Conservation (phyloP, 2,329 filamentous ascomycete genomes). For the Thielaviopsis populi region DNA sequence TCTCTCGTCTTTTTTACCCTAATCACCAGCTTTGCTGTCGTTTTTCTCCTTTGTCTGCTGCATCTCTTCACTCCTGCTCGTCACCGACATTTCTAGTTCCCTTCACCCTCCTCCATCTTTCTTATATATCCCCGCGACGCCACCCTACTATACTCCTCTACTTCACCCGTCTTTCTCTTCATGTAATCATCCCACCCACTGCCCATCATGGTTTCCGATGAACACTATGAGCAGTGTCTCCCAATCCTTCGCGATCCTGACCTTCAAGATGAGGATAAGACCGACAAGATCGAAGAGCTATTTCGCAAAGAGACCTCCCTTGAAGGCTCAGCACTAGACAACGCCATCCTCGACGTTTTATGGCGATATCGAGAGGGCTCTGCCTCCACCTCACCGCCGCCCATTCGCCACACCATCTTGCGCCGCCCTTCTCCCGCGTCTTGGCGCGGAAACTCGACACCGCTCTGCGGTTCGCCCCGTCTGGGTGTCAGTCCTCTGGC, state of each 20-base stretch:
- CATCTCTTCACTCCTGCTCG: neutral
- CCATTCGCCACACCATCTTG: conserved; percentile 76
- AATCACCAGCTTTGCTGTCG: neutral
- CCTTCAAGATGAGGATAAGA: conserved; percentile 89
- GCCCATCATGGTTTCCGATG: conserved; percentile 70
- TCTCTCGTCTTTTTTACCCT: neutral
- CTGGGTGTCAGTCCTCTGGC: conserved; percentile 69
- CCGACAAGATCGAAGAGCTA: conserved; percentile 76
- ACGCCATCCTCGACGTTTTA: conserved; percentile 76
- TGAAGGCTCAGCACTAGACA: conserved; percentile 64
- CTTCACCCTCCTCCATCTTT: conserved; percentile 15
- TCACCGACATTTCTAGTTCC: neutral
- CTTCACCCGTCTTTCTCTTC: neutral
- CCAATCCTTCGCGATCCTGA: conserved; percentile 69
- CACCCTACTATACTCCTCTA: neutral
- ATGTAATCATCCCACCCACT: neutral
- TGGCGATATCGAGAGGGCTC: conserved; percentile 67
- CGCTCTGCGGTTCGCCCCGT: conserved; percentile 67
- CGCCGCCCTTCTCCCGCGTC: conserved; percentile 84
- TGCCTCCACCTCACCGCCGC: conserved; percentile 60
- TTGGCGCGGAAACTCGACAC: conserved; percentile 75
- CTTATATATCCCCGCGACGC: conserved; percentile 3
- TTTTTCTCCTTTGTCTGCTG: neutral
- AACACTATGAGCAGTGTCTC: conserved; percentile 81
- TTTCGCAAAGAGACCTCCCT: conserved; percentile 65